Conservation (phyloP, 2,329 filamentous ascomycete genomes). For the Sporothrix phasma region DNA sequence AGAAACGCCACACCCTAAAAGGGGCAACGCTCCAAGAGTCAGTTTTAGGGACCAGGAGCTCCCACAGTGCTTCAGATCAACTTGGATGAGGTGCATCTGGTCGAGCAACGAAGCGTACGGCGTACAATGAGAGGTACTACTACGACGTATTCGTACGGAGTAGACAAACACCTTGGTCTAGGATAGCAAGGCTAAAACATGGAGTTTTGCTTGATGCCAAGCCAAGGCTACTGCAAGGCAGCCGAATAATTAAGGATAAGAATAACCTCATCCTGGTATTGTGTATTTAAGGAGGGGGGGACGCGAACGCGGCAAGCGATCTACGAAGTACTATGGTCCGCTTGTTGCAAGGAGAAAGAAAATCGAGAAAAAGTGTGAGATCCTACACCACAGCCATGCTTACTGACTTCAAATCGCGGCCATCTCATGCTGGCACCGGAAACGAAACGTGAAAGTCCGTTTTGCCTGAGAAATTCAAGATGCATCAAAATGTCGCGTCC, state of each 20-base stretch:
- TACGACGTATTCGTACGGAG: no score
- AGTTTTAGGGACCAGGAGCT: neutral
- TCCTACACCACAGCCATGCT: neutral
- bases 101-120: neutral
- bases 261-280: neutral
- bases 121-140: no score
- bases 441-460: neutral
- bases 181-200: neutral
- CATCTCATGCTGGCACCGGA: neutral
- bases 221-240: neutral
- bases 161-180: no score
- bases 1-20: neutral
- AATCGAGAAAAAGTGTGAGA: neutral
- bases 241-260: constrained; percentile 1
- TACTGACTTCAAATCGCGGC: neutral
- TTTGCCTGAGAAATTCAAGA: neutral
- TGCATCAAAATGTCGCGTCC: no score
- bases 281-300: neutral
- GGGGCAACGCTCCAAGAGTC: neutral
- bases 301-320: neutral
- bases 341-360: neutral
- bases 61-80: neutral
- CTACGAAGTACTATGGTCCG: neutral
- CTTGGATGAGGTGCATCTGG: neutral
- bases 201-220: neutral